A percentile compares a stretch with the other conserved stretches of the same genome.
Conservation (phyloP, 148 eudicot species). For the Bassia scoparia region DNA sequence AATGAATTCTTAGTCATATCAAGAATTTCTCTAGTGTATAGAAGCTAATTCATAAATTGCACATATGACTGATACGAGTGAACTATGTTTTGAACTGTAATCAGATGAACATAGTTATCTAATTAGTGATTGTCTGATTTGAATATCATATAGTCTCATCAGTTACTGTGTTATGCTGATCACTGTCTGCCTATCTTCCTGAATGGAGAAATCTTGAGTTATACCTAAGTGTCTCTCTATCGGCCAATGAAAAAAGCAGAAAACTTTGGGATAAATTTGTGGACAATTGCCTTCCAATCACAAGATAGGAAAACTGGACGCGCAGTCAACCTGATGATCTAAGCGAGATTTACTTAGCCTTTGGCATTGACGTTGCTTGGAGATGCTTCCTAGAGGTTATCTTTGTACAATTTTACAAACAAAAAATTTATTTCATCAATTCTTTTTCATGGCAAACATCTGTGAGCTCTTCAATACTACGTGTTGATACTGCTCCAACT, state of each 20-base stretch:
- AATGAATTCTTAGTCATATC: too few relatives aligned
- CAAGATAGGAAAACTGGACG: conserved; percentile 83
- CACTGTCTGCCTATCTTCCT: too few relatives aligned
- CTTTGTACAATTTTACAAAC: not conserved
- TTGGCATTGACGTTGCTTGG: conserved; percentile 76
- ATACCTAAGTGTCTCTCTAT: conserved; percentile 54
- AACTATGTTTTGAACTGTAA: too few relatives aligned
- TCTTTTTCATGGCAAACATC: not conserved
- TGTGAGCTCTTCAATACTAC: conserved; percentile 5
- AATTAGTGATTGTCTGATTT: too few relatives aligned
- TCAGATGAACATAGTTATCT: too few relatives aligned
- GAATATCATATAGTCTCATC: too few relatives aligned
- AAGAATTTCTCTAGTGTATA: too few relatives aligned
- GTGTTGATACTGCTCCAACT: conserved; percentile 20
- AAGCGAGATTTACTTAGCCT: conserved; percentile 46
- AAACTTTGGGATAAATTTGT: conserved; percentile 55
- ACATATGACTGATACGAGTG: too few relatives aligned
- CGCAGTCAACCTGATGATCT: conserved; percentile 88
- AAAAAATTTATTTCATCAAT: not conserved
- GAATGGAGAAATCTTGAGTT: too few relatives aligned
- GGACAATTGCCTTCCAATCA: conserved; percentile 67
- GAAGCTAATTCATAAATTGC: too few relatives aligned
- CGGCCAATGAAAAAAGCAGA: conserved; percentile 38
- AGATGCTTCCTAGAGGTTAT: conserved; percentile 53
- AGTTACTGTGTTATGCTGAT: too few relatives aligned